A percentile compares a stretch with the other conserved stretches of the same genome.
Evolutionary conservation across 129 eudicot genomes (phyloP).

Genomic region (Kitagawia praeruptora): DNA sequence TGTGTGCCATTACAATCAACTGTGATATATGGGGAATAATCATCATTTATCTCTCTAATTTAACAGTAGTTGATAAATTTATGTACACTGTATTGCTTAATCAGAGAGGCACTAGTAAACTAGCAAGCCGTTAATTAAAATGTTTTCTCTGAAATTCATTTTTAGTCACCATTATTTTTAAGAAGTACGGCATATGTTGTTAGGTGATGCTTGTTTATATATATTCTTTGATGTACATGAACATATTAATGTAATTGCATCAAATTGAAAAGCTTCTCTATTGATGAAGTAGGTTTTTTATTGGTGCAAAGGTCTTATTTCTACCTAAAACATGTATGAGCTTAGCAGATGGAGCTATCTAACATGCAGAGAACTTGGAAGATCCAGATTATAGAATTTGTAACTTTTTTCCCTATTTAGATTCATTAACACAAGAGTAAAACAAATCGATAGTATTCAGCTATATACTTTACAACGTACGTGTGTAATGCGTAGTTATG

Average conservation of each 20-base stretch:
- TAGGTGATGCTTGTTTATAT: not conserved
- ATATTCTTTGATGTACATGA: not conserved
- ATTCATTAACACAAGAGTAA: no score
- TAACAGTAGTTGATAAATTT: not conserved
- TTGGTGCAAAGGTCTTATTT: no score
- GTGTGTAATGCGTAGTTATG: no score
- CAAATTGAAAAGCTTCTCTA: not conserved
- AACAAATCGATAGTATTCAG: no score
- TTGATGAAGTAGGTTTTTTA: not conserved
- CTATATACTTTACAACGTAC: no score
- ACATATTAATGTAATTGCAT: not conserved
- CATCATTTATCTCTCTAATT: not conserved
- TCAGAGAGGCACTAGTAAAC: not conserved
- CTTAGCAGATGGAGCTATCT: no score
- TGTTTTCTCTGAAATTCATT: not conserved
- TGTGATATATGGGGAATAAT: slow-evolving; percentile 44
- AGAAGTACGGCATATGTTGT: not conserved
- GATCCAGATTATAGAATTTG: no score
- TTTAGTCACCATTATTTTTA: not conserved
- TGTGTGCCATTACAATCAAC: slow-evolving; percentile 57
- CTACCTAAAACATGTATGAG: not conserved
- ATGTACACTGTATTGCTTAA: not conserved
- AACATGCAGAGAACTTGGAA: no score
- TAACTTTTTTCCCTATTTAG: no score
- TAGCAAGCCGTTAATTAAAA: not conserved